Conservation (phyloP, 2,329 filamentous ascomycete species). For the Xylariaceae sp. region DNA sequence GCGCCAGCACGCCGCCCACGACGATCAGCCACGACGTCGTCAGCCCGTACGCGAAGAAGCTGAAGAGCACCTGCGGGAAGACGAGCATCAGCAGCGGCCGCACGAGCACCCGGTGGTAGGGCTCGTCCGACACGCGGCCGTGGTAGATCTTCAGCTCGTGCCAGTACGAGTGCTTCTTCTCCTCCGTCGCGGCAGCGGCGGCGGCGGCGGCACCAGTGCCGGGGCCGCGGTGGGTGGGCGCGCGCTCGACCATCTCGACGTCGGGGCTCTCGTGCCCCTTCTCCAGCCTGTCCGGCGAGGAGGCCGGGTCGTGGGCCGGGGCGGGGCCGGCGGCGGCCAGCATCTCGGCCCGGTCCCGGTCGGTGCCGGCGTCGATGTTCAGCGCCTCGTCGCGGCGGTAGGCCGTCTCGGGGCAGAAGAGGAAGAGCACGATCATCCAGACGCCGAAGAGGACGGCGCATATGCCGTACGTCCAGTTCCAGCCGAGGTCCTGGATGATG, state of each 20-base stretch:
- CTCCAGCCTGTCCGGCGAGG: neutral
- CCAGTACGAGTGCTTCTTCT: constrained; percentile 10
- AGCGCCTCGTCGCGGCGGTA: constrained; percentile 23
- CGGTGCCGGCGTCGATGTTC: constrained; percentile 12
- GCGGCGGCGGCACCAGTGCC: too few species aligned
- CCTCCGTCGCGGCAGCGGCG: constrained; percentile 4
- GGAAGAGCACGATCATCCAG: constrained; percentile 27
- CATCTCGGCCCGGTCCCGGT: constrained; percentile 1
- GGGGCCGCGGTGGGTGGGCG: neutral
- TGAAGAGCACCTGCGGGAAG: constrained; percentile 35
- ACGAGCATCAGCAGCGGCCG: constrained; percentile 33
- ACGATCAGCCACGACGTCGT: constrained; percentile 33
- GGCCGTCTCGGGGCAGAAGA: constrained; percentile 35
- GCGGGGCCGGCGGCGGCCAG: neutral
- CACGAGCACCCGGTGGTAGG: constrained; percentile 12
- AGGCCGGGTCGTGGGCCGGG: neutral
- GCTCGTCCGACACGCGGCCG: constrained; percentile 8
- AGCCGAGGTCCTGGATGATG: constrained; percentile 21
- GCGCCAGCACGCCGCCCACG: constrained; percentile 32
- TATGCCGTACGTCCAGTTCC: constrained; percentile 30
- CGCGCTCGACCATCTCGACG: constrained; percentile 2
- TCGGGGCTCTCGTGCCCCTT: neutral
- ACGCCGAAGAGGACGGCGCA: constrained; percentile 29
- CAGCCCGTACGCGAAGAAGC: constrained; percentile 31
- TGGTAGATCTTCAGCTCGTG: constrained; percentile 13